Base-by-base conservation (phyloP, 139 green algal species). In the Picocystis salinarum region DNA sequence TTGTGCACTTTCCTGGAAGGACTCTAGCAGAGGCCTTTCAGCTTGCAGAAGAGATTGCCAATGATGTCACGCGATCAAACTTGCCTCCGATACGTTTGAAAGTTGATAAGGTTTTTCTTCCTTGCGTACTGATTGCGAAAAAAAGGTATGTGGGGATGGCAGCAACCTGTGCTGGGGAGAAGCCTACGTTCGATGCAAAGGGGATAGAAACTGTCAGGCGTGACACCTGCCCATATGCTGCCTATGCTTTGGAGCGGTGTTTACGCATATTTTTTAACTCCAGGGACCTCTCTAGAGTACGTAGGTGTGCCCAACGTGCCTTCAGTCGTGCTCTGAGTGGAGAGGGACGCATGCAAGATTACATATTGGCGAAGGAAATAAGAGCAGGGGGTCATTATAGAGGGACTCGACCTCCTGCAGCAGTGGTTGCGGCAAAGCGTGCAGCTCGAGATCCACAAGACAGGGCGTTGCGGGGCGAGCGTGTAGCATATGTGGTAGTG, bases 141-240 rank as follows among this genome's bases (percentile, higher is more conserved):
- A 97, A 97, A 73, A 76, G 87, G 15, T 97, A 97, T 54, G 87
- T 95, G 33, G 87, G 87, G 4, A n/a, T n/a, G n/a, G n/a, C n/a
- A n/a, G n/a, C n/a, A n/a, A n/a, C n/a, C n/a, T n/a, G n/a, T n/a
- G n/a, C n/a, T n/a, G n/a, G n/a, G 26, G 20, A 48, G 33, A 12
- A 42, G 41, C 58, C 67, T 6, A 17, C 46, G 12, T 76, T 89
- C 23, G 79, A 91, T 36, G 79, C 80, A 33, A 90, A 90, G 64
- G 84, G 84, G 33, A 94, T 95, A 11, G 84, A 95, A 70, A 94
- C 83, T 30, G 70, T 93, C 42, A 69, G 87, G 15, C 71, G 87
- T 4, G 87, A 97, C 64, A 55, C 49, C 39, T 96, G 87, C 62
- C 74, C 79, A 19, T 86, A 75, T 11, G 80, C 92, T 6, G 58